These are phyloP conservation scores for Dendrobium chrysotoxum DNA, from an alignment of 106 monocot genomes.

Conservation along the genomic window DNA sequence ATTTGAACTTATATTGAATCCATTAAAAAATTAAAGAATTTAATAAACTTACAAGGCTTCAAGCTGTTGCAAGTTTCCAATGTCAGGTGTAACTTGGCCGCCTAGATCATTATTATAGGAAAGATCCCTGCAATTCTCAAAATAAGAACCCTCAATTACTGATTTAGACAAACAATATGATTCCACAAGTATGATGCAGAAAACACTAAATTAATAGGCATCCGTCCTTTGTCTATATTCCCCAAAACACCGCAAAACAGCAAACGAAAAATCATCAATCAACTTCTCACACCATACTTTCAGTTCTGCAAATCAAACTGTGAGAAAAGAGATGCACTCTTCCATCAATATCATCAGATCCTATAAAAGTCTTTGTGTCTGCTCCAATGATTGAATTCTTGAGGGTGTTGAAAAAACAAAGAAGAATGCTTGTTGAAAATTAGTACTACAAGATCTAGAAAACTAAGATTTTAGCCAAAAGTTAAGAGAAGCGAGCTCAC, in stretches of 20 bases:
- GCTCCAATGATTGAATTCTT: neutral
- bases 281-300: neutral
- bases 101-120: slow-evolving; percentile 40
- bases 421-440: neutral
- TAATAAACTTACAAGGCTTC: slow-evolving; percentile 31
- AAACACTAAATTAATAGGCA: neutral
- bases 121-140: slow-evolving; percentile 29
- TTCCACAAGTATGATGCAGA: neutral
- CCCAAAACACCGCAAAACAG: neutral
- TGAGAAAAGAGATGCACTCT: too few relatives aligned
- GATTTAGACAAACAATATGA: neutral
- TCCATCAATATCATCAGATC: too few relatives aligned
- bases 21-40: neutral
- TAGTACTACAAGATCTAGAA: neutral
- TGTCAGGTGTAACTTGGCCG: slow-evolving; percentile 18
- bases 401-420: neutral
- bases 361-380: too few relatives aligned
- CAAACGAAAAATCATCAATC: neutral
- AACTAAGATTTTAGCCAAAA: neutral
- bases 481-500: slow-evolving; percentile 16
- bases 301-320: too few relatives aligned
- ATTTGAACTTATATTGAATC: neutral
- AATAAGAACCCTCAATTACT: neutral
- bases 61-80: slow-evolving; percentile 36
- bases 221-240: too few relatives aligned